Base-by-base conservation (phyloP, 2,329 filamentous ascomycete genomes). In the Gnomoniopsis sp. region DNA sequence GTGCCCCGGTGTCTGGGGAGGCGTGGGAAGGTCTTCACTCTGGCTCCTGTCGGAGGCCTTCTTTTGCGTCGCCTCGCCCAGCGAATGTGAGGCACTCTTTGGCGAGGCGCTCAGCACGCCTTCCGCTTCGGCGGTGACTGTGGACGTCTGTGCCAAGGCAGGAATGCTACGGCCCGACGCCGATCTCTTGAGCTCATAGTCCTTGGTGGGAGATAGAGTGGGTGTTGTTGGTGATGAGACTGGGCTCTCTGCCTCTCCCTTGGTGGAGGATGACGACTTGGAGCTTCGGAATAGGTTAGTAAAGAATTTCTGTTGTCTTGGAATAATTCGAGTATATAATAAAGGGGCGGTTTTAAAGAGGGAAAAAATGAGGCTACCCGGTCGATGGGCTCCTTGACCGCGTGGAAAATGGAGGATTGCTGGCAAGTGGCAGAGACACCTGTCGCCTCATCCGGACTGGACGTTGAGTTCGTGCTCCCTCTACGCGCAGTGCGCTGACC, bases 1-100 rank as follows among this genome's bases (percentile, higher is more conserved):
- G 15, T 36, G 49, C 11, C 60, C 60, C 22, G 60, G 60, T 12
- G 60, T 62, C 22, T 62, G 53, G 14, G 60, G 60, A 49, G 60
- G 60, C 12, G 60, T 62, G 6, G 53, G 57, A 1, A 59, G 60
- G 22, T 55, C 57, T 19, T 62, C 57, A 10, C 53, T 38, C 50
- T n/a, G 38, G 52, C n/a, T 49, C 26, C 26, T 33, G 19, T 10
- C 41, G 11, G 53, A 19, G 23, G 53, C n/a, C 11, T 53, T 53
- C 11, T 53, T 53, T 30, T 53, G 21, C 4, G 51, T 30, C 21
- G 51, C 51, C 36, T 53, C 41, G 21, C 51, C 51, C 38, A 53
- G 36, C 38, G 51, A 53, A 41, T 21, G n/a, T 12, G 51, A 53
- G 21, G 51, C 51, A 17, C 38, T 47, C 52, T 54, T 54, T 6